Base-by-base conservation (phyloP, 257 asterid species). In the Solanum gracilifrons region DNA sequence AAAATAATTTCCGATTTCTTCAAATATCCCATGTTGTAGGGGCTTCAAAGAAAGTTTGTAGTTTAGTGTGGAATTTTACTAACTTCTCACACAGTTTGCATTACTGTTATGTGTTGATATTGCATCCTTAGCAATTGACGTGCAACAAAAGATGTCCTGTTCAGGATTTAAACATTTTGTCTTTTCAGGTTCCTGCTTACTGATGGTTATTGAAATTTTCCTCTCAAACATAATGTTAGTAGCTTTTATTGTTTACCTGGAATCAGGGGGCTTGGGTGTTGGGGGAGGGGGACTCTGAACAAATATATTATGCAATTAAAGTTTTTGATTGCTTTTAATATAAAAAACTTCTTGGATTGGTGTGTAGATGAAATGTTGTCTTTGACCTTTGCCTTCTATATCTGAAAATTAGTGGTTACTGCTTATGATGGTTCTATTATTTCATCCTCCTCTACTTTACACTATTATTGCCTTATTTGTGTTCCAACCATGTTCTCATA, bases 401-500 rank as follows among this genome's bases (percentile, higher is more conserved):
- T 82, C 41, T 29, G 68, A 82, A 18, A 48, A 29, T 46, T 82
- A 48, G 55, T 39, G 15, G 39, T 31, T 82, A 29, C 25, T 48
- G 85, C 85, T 82, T 82, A 48, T 18, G 27, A 82, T 51, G 43
- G 68, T 80, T 41, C 68, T 27, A 48, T 80, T 80, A 80, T 46
- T 80, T 18, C 41, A 48, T 82, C 85, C 51, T 80, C 39, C 66
- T 48, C 18, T 77, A 41, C 84, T 25, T 41, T 15, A 18, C 18
- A 46, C 85, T 48, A 48, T 46, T 29, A 18, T 48, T 48, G 8
- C 85, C 35, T 5, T 39, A 23, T 23, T 82, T 48, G 23, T 82
- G 85, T 82, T 80, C 85, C 21, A 46, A 80, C 79, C 87, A 75
- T 75, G 77, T 85, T 83, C 88, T 74, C 77, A n/a, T 82, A 60